Percentiles rank a stretch among this genome's conserved stretches.
phyloP scores from a whole-genome alignment of 106 monocot species.

The Dendrobium officinale region DNA sequence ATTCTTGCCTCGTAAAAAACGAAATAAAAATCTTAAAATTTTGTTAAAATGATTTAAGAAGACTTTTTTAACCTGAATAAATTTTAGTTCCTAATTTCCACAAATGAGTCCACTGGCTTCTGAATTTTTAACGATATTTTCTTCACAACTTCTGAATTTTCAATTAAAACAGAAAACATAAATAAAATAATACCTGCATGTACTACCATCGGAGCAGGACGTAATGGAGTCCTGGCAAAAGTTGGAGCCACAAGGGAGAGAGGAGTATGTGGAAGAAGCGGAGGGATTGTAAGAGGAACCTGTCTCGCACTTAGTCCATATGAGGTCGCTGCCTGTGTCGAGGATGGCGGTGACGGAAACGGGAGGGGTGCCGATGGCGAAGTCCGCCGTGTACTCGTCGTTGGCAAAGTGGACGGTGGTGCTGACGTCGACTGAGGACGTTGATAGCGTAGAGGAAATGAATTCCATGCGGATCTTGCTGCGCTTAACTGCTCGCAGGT shows the following conservation, averaged over 20 bases:
- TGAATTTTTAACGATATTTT: too few relatives aligned
- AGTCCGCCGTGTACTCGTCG: slow-evolving; percentile 33
- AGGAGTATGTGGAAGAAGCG: slow-evolving; percentile 32
- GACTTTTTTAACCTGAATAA: too few relatives aligned
- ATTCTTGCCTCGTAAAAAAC: too few relatives aligned
- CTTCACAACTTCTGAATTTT: too few relatives aligned
- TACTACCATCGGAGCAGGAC: slow-evolving; percentile 13
- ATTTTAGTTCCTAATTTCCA: too few relatives aligned
- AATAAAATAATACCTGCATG: slow-evolving; percentile 13
- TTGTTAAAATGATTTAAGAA: too few relatives aligned
- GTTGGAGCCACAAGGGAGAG: slow-evolving; percentile 21
- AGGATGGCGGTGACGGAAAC: slow-evolving; percentile 27
- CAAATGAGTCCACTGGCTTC: too few relatives aligned
- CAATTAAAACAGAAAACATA: too few relatives aligned
- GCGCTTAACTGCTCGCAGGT: slow-evolving; percentile 16
- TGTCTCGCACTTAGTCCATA: slow-evolving; percentile 46
- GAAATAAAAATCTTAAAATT: too few relatives aligned
- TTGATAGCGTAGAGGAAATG: neutral
- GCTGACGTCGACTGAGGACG: neutral
- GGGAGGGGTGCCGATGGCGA: slow-evolving; percentile 34
- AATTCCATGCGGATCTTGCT: slow-evolving; percentile 22
- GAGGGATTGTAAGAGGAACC: slow-evolving; percentile 38
- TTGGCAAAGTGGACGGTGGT: slow-evolving; percentile 27
- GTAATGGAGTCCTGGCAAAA: slow-evolving; percentile 17
- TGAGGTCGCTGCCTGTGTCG: slow-evolving; percentile 58